Evolutionary conservation across 176 grass and related monocot species (phyloP).

Genomic region (Phyllostachys edulis): DNA sequence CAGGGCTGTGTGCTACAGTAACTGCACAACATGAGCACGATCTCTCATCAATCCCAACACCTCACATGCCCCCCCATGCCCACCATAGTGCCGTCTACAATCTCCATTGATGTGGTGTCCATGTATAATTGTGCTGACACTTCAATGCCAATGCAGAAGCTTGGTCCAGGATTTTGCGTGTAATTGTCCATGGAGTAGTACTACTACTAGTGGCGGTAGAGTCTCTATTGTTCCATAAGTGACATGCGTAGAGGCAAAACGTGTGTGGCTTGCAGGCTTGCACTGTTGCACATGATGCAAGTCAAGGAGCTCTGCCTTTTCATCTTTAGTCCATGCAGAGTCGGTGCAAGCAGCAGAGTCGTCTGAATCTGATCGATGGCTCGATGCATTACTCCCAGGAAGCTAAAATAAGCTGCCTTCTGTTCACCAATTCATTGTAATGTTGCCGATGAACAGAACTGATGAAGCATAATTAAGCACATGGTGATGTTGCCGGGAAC

Average conservation of each 20-base stretch:
- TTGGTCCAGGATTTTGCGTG: background rate
- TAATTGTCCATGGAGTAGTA: background rate
- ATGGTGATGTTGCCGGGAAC: background rate
- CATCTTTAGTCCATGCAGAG: background rate
- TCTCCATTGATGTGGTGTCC: slow-evolving; percentile 17
- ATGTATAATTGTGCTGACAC: background rate
- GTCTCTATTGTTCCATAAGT: background rate
- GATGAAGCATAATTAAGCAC: background rate
- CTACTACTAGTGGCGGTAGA: background rate
- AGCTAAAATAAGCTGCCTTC: background rate
- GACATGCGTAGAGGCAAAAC: background rate
- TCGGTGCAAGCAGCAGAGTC: background rate
- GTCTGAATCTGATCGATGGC: background rate
- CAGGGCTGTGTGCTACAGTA: background rate
- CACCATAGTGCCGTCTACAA: background rate
- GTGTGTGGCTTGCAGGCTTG: background rate
- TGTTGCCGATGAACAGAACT: background rate
- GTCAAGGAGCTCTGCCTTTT: background rate
- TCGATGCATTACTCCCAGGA: background rate
- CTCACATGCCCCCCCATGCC: slow-evolving; percentile 15
- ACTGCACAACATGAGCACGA: background rate
- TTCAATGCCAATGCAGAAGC: background rate
- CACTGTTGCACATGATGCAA: background rate
- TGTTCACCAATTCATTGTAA: background rate
- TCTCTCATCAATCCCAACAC: slow-evolving; percentile 9